These are phyloP conservation scores for Puccinia coronata DNA, from an alignment of 1,284 basidiomycete species.

Conservation along the genomic window DNA sequence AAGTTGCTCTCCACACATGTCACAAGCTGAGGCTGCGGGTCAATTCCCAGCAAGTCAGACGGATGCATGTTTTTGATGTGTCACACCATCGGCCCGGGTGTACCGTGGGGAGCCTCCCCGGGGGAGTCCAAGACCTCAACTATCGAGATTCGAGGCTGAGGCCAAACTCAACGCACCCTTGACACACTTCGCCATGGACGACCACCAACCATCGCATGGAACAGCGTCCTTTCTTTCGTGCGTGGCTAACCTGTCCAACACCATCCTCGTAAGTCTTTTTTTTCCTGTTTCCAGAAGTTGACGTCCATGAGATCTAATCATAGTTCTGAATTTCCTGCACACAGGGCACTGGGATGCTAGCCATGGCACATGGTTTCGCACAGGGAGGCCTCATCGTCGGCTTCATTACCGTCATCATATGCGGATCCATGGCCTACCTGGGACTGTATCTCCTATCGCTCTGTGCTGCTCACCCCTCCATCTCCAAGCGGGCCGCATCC, in stretches of 20 bases:
- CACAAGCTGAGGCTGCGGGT: too few relatives aligned
- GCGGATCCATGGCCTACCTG: constrained; percentile 75
- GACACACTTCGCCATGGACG: constrained; percentile 2
- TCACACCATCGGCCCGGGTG: too few relatives aligned
- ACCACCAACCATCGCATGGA: neutral
- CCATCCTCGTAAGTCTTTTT: constrained; percentile 56
- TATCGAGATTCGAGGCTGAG: too few relatives aligned
- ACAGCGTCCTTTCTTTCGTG: constrained; percentile 51
- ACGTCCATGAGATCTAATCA: neutral
- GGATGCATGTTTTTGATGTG: too few relatives aligned
- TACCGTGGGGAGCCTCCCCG: too few relatives aligned
- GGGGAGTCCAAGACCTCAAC: too few relatives aligned
- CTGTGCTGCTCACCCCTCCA: constrained; percentile 74
- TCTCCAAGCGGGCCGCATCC: constrained; percentile 71
- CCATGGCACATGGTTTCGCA: constrained; percentile 59
- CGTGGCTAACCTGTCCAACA: constrained; percentile 59
- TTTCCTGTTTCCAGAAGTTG: neutral
- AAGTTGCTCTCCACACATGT: too few relatives aligned
- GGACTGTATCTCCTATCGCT: constrained; percentile 86
- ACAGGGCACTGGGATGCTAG: constrained; percentile 54
- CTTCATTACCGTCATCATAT: constrained; percentile 81
- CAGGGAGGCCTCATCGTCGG: constrained; percentile 66
- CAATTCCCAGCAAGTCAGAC: too few relatives aligned
- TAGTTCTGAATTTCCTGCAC: neutral
- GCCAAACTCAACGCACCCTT: too few relatives aligned